Evolutionary conservation across 495 filamentous ascomycete species (phyloP), one percentile per base, ranked within the genome.

Genomic region (Diplogelasinospora grovesii): DNA sequence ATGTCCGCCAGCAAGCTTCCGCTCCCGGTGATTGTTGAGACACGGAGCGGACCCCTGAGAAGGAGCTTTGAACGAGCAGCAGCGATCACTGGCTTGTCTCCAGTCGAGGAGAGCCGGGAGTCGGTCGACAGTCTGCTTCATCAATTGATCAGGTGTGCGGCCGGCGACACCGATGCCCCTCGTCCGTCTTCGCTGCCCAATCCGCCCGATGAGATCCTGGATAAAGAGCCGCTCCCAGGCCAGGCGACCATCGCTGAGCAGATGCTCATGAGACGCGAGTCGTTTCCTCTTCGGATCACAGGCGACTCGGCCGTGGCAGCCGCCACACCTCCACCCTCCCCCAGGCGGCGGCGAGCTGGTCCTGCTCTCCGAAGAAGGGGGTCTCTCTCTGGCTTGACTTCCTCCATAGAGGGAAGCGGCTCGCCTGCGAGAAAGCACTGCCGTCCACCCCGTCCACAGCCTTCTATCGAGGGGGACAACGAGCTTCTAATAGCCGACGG

Each of bases 1-100:
- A 63, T 35, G 54, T 39, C 2, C 44, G 59, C 22, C 34, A 59
- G 1, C 25, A 42, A 13, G 11, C 22, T 3, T n/a, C 13, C 9
- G 19, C 22, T 14, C 23, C 24, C 13, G 30, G 35, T n/a, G 28
- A 42, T 20, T 15, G 38, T 20, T 30, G 10, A 13, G 31, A 28
- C 27, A 28, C 29, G 8, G 36, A 35, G 40, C n/a, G n/a, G n/a
- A n/a, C n/a, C n/a, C n/a, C n/a, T n/a, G n/a, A n/a, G n/a, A n/a
- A n/a, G n/a, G n/a, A n/a, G n/a, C n/a, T n/a, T n/a, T n/a, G n/a
- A n/a, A n/a, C n/a, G n/a, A n/a, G n/a, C n/a, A n/a, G n/a, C n/a
- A n/a, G n/a, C n/a, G n/a, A n/a, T 53, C 14, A 51, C 41, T 7
- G 44, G 57, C 4, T 31, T 53, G 34, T 55, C 45, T 34, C 57